Conservation (phyloP, 129 eudicot genomes). For the Lactuca sativa region DNA sequence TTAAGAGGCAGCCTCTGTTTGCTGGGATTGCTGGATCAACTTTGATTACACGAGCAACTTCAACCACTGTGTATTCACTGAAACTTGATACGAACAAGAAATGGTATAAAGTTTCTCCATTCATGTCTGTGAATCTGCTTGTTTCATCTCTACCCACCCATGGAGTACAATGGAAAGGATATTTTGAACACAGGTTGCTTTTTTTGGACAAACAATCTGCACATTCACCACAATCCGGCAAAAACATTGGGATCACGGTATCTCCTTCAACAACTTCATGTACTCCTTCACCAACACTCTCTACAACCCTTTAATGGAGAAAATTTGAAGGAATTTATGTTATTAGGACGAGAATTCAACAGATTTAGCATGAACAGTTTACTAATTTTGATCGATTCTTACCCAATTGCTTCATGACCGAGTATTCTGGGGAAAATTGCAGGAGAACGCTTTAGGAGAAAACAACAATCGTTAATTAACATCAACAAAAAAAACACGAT, state of each 20-base stretch:
- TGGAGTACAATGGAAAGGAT: slow-evolving; percentile 63
- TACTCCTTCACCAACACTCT: slow-evolving; percentile 82
- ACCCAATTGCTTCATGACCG: slow-evolving; percentile 92
- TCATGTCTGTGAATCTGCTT: slow-evolving; percentile 86
- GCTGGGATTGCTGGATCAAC: slow-evolving; percentile 70
- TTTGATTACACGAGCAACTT: slow-evolving; percentile 65
- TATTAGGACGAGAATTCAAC: no score
- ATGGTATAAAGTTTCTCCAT: slow-evolving; percentile 74
- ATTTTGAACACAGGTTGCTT: slow-evolving; percentile 79
- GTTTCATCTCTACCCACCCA: slow-evolving; percentile 78
- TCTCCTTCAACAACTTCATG: slow-evolving; percentile 71
- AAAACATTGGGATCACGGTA: slow-evolving; percentile 67
- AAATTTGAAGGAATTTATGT: slow-evolving; percentile 5
- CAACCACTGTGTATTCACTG: slow-evolving; percentile 84
- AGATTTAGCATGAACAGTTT: not conserved
- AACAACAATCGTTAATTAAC: not conserved
- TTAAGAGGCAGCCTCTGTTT: slow-evolving; percentile 76
- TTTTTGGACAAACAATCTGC: slow-evolving; percentile 62
- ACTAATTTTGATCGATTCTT: slow-evolving; percentile 5
- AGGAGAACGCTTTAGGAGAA: slow-evolving; percentile 59
- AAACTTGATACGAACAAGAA: slow-evolving; percentile 71
- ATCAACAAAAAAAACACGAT: slow-evolving; percentile 17
- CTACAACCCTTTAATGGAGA: slow-evolving; percentile 60
- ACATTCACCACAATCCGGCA: slow-evolving; percentile 87
- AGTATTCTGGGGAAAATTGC: slow-evolving; percentile 68